Conservation (phyloP, 2,329 filamentous ascomycete genomes). For the Volutella citrinella region DNA sequence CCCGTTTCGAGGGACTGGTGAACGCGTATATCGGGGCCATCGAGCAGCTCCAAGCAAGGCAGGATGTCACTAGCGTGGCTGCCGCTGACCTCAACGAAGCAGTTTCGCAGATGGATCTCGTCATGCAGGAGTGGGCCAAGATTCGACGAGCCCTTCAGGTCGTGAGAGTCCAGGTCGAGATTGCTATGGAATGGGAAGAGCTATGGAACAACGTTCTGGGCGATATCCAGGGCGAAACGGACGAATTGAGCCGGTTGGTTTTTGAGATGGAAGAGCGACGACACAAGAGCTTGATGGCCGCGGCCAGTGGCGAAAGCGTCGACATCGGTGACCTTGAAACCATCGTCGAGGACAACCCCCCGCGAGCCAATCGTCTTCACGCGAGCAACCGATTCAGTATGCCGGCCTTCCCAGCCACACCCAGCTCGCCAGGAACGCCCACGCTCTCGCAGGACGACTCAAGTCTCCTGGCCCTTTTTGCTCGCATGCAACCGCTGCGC, state of each 20-base stretch:
- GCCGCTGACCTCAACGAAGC: conserved; percentile 69
- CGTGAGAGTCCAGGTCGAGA: conserved; percentile 87
- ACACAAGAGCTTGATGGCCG: conserved; percentile 71
- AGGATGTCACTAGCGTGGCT: conserved; percentile 71
- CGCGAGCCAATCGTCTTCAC: conserved; percentile 47
- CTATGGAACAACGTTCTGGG: conserved; percentile 91
- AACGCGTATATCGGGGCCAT: conserved; percentile 94
- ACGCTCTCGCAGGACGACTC: conserved; percentile 74
- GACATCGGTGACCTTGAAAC: conserved; percentile 90
- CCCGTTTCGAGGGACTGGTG: conserved; percentile 82
- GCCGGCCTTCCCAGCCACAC: conserved; percentile 60
- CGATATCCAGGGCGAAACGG: conserved; percentile 86
- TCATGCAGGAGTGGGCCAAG: conserved; percentile 78
- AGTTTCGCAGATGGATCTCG: conserved; percentile 85
- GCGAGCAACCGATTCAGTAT: conserved; percentile 68
- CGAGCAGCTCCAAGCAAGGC: conserved; percentile 78
- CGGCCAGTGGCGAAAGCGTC: conserved; percentile 57
- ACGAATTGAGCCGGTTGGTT: conserved; percentile 74
- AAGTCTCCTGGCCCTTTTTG: conserved; percentile 84
- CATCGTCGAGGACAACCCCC: conserved; percentile 84
- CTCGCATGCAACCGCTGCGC: conserved; percentile 88
- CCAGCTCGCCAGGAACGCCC: conserved; percentile 55
- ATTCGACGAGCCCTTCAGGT: conserved; percentile 74
- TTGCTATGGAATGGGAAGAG: conserved; percentile 99
- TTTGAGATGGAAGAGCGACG: conserved; percentile 98